Evolutionary conservation across 164 flowering plant species (phyloP).

Genomic region (Vitis labrusca): DNA sequence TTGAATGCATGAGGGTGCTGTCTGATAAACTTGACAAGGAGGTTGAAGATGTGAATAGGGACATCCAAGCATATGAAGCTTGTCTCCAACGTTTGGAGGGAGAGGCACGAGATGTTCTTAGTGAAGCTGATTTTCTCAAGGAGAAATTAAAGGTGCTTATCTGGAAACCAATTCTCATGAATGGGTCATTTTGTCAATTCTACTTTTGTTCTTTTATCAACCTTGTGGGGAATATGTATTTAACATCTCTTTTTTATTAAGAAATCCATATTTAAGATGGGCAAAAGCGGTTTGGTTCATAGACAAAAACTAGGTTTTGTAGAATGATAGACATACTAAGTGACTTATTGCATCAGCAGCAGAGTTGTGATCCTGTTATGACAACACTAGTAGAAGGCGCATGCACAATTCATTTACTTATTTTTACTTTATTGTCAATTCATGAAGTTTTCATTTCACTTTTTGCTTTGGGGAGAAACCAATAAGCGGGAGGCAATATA

Average conservation of each 20-base stretch:
- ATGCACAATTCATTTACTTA: too few species aligned
- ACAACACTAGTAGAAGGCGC: too few species aligned
- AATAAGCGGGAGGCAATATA: not conserved
- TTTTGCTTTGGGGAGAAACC: not conserved
- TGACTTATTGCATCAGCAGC: too few species aligned
- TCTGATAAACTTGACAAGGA: constrained; percentile 98
- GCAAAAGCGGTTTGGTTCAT: too few species aligned
- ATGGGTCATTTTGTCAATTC: not conserved
- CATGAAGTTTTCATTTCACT: too few species aligned
- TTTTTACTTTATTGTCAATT: too few species aligned
- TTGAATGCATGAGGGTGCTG: constrained; percentile 92
- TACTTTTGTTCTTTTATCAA: not conserved
- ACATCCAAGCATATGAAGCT: constrained; percentile 93
- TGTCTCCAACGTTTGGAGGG: constrained; percentile 85
- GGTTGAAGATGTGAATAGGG: constrained; percentile 94
- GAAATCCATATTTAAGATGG: too few species aligned
- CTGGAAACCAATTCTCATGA: not conserved
- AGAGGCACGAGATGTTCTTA: constrained; percentile 74
- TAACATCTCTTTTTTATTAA: too few species aligned
- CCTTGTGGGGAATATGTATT: not conserved
- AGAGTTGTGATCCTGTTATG: too few species aligned
- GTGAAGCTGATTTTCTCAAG: constrained; percentile 84
- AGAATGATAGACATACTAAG: too few species aligned
- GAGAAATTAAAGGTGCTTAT: constrained; percentile 82
- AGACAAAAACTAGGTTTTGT: too few species aligned